These are phyloP conservation scores for Ogataea populi-albae DNA, from an alignment of 805 yeast species.

Conservation along the genomic window DNA sequence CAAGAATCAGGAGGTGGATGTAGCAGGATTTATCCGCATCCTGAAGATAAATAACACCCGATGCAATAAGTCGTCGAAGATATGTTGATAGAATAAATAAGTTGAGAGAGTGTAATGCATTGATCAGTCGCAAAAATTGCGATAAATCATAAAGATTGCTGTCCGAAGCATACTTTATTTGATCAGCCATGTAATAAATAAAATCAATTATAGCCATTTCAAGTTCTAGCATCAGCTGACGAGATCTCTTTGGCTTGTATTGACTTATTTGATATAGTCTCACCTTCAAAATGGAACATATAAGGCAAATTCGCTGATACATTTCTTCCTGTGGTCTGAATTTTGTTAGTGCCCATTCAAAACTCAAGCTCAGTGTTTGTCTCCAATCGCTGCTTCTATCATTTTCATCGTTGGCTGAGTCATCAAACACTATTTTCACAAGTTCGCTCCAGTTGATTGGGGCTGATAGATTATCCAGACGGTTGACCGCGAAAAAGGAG, in stretches of 20 bases:
- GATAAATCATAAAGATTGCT: slow-evolving; percentile 19
- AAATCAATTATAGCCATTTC: slow-evolving; percentile 33
- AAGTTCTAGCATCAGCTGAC: slow-evolving; percentile 28
- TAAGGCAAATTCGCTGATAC: slow-evolving; percentile 22
- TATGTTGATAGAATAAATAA: slow-evolving; percentile 63
- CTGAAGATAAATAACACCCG: slow-evolving; percentile 71
- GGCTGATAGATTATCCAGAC: slow-evolving; percentile 28
- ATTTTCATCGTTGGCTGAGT: slow-evolving; percentile 15
- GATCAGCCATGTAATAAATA: slow-evolving; percentile 30
- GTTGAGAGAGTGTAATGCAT: slow-evolving; percentile 46
- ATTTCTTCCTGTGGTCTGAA: slow-evolving; percentile 16
- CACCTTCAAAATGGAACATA: slow-evolving; percentile 25
- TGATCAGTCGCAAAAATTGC: slow-evolving; percentile 45
- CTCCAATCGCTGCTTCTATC: slow-evolving; percentile 26
- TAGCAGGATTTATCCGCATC: slow-evolving; percentile 48
- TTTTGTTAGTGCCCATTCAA: slow-evolving; percentile 32
- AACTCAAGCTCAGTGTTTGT: slow-evolving; percentile 17
- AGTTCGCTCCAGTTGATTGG: slow-evolving; percentile 16
- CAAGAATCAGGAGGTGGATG: slow-evolving; percentile 54
- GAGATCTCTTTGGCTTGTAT: slow-evolving; percentile 23
- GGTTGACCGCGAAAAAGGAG: slow-evolving; percentile 20
- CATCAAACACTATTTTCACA: slow-evolving; percentile 25
- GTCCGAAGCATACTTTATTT: slow-evolving; percentile 19
- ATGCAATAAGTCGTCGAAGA: slow-evolving; percentile 75
- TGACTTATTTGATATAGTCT: slow-evolving; percentile 21